Base-by-base conservation (phyloP, 768 basidiomycete species). In the button mushroom (Agaricus bisporus) region DNA sequence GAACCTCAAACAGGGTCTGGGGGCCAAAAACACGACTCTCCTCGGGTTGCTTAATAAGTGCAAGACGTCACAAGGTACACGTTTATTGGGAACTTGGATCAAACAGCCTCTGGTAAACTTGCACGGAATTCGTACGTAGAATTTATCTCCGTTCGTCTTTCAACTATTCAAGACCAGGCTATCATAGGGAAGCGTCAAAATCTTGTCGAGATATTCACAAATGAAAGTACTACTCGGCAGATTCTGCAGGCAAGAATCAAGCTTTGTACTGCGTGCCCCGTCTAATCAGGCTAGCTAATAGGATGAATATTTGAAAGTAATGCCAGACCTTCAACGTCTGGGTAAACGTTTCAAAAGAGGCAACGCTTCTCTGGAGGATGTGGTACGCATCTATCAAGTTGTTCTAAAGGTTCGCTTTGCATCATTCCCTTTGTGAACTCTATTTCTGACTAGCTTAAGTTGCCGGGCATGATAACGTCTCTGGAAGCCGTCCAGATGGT, bases 51-150 rank as follows among this genome's bases (percentile, higher is more conserved):
- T 99, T 54, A 97, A 98, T 66, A 90, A 89, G 61, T 97, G 95
- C 74, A 97, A 97, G 70, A 98, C 97, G 0, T 83, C 91, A 0
- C 97, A 99, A 64, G 97, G 97, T 0, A 84, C 89, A 12, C 74
- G 97, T 51, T 66, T 97, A 38, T 75, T 99, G 3, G 89, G 85
- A 0, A 85, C 84, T 45, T 98, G 95, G 95, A 72, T 99, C 39
- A 98, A 97, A 64, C 97, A 98, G 65, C 97, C 97, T 5, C 72
- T 98, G 25, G 82, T 98, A 28, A 98, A 97, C 66, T 67, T 91
- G 36, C 95, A 98, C 59, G 90, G 94, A 64, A 98, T 98, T 56
- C 76, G 93, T 91, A 54, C 58, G 91, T 74, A 35, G 4, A 22
- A 28, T 5, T 32, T 29, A 17, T 1, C 41, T 38, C 35, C 42